Conservation (phyloP, 2,329 filamentous ascomycete genomes). For the Eutypa lata region DNA sequence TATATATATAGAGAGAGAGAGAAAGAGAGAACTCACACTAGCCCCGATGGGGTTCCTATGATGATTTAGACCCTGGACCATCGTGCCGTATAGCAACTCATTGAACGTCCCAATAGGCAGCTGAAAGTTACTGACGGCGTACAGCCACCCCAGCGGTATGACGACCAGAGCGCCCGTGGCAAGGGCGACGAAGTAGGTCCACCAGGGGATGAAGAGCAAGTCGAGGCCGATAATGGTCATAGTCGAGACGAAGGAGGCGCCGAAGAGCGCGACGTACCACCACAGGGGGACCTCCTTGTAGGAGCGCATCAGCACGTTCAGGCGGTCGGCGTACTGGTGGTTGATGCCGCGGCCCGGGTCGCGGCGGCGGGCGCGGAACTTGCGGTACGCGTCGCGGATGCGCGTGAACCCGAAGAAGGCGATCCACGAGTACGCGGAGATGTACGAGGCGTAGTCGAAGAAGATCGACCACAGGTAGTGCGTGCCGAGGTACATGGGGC, state of each 20-base stretch:
- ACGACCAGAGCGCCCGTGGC: slow-evolving; percentile 53
- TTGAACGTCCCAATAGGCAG: slow-evolving; percentile 56
- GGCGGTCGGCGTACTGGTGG: slow-evolving; percentile 54
- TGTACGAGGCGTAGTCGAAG: slow-evolving; percentile 58
- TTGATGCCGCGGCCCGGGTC: slow-evolving; percentile 38
- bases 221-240: slow-evolving; percentile 48
- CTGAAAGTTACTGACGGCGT: slow-evolving; percentile 55
- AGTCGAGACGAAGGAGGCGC: slow-evolving; percentile 42
- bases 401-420: slow-evolving; percentile 50
- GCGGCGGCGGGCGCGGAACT: slow-evolving; percentile 36
- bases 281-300: slow-evolving; percentile 58
- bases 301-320: slow-evolving; percentile 55
- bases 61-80: slow-evolving; percentile 49
- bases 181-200: slow-evolving; percentile 58
- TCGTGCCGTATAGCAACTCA: slow-evolving; percentile 57
- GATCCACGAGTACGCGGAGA: slow-evolving; percentile 58
- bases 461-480: slow-evolving; percentile 58
- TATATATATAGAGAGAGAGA: too few relatives aligned
- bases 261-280: slow-evolving; percentile 55
- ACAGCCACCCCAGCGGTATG: slow-evolving; percentile 56
- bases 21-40: slow-evolving; percentile 27
- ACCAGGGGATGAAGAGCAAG: slow-evolving; percentile 56
- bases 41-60: slow-evolving; percentile 58
- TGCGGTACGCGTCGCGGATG: slow-evolving; percentile 41
- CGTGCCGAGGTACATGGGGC: slow-evolving; percentile 54